Evolutionary conservation across 768 basidiomycete genomes (phyloP).

Genomic region (Phylloporus rhodoxanthus): DNA sequence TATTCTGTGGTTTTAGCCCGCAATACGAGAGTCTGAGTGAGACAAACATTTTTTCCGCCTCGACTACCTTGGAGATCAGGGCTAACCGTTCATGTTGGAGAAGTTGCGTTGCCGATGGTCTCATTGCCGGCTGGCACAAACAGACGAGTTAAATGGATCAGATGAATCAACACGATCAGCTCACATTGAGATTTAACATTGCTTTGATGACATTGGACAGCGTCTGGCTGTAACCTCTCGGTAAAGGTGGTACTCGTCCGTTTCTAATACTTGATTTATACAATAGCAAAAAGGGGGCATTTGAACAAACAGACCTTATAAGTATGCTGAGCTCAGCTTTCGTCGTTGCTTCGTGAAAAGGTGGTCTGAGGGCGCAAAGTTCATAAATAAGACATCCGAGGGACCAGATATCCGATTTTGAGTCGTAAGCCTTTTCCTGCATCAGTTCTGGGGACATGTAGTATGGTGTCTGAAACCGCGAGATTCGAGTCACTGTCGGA

Average conservation of each 20-base stretch:
- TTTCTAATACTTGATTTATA: conserved; percentile 40
- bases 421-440: conserved; percentile 95
- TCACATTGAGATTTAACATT: conserved; percentile 81
- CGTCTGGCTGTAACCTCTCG: conserved; percentile 72
- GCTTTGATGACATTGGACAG: conserved; percentile 72
- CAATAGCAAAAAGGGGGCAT: not conserved
- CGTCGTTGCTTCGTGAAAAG: conserved; percentile 90
- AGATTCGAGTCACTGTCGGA: not conserved
- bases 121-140: conserved; percentile 66
- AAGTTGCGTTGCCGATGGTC: conserved; percentile 75
- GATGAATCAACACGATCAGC: conserved; percentile 12
- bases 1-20: not conserved
- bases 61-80: conserved; percentile 63
- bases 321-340: conserved; percentile 78
- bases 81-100: conserved; percentile 75
- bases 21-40: not conserved
- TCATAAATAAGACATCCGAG: conserved; percentile 96
- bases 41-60: conserved; percentile 72
- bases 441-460: conserved; percentile 99
- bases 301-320: conserved; percentile 53
- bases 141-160: not conserved
- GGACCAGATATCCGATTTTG: conserved; percentile 98
- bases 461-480: conserved; percentile 88
- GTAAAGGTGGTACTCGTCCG: conserved; percentile 87
- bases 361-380: conserved; percentile 88